Percentiles rank a stretch among this genome's conserved stretches.
Evolutionary conservation across 805 yeast genomes (phyloP).

Genomic region (Barnettozyma pratensis): DNA sequence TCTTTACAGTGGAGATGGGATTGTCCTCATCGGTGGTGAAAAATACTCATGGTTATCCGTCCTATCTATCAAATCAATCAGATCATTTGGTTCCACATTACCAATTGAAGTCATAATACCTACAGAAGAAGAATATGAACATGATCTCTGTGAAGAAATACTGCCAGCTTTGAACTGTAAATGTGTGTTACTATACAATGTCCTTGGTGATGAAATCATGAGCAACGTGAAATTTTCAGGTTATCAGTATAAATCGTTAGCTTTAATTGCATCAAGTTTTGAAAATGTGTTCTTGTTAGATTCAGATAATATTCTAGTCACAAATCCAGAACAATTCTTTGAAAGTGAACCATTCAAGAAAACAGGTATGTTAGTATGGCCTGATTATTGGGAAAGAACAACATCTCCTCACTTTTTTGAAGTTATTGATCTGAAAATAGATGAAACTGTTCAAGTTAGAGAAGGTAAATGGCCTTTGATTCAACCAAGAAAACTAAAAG

Average conservation of each 20-base stretch:
- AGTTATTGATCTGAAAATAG: slow-evolving; percentile 40
- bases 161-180: slow-evolving; percentile 57
- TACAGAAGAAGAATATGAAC: slow-evolving; percentile 58
- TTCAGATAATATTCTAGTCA: slow-evolving; percentile 61
- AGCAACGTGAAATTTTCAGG: slow-evolving; percentile 46
- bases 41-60: slow-evolving; percentile 49
- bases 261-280: slow-evolving; percentile 69
- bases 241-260: slow-evolving; percentile 69
- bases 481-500: slow-evolving; percentile 6
- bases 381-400: slow-evolving; percentile 71
- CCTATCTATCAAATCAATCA: slow-evolving; percentile 40
- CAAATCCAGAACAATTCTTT: slow-evolving; percentile 42
- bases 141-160: slow-evolving; percentile 53
- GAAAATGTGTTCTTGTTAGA: slow-evolving; percentile 71
- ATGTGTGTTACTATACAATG: slow-evolving; percentile 58
- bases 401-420: slow-evolving; percentile 57
- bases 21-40: slow-evolving; percentile 44
- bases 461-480: slow-evolving; percentile 20
- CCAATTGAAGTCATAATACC: slow-evolving; percentile 77
- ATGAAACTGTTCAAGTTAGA: slow-evolving; percentile 17
- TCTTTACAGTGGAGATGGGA: slow-evolving; percentile 16
- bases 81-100: slow-evolving; percentile 45
- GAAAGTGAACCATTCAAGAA: slow-evolving; percentile 38
- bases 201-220: slow-evolving; percentile 53
- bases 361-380: slow-evolving; percentile 63